A percentile compares a stretch with the other conserved stretches of the same genome.
Evolutionary conservation across 768 basidiomycete genomes (phyloP).

Genomic region (Hirschioporus abietinus): DNA sequence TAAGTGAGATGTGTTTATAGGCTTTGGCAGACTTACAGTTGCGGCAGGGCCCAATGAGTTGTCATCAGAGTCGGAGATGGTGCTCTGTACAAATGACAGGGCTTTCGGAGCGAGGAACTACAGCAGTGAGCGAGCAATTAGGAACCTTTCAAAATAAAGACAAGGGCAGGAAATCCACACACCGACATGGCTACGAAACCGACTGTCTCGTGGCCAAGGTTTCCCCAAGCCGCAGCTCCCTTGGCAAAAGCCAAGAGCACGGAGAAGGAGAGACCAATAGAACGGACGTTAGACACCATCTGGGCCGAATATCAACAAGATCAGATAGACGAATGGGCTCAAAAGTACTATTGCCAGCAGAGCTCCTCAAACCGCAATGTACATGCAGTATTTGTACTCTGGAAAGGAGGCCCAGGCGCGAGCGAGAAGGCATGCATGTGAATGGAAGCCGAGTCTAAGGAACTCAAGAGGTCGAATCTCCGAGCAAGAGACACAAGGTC

Average conservation of each 20-base stretch:
- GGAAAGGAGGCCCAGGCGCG: not conserved
- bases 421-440: not conserved
- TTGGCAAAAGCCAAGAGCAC: constrained; percentile 3
- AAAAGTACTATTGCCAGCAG: not conserved
- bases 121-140: not conserved
- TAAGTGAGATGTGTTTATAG: not conserved
- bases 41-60: constrained; percentile 45
- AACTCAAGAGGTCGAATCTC: not conserved
- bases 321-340: not conserved
- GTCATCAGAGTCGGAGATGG: constrained; percentile 38
- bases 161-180: constrained; percentile 10
- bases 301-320: not conserved
- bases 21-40: constrained; percentile 27
- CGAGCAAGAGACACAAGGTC: not conserved
- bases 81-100: constrained; percentile 39
- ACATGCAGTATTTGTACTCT: not conserved
- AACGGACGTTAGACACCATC: not conserved
- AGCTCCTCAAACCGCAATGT: not conserved
- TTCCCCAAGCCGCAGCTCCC: constrained; percentile 32
- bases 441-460: not conserved
- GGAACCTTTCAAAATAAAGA: constrained; percentile 6
- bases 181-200: constrained; percentile 27
- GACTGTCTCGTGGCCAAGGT: constrained; percentile 38
- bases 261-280: not conserved
- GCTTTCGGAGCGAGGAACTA: constrained; percentile 48